These are phyloP conservation scores for Hapsidospora chrysogenum DNA, from an alignment of 495 filamentous ascomycete species.

Conservation along the genomic window DNA sequence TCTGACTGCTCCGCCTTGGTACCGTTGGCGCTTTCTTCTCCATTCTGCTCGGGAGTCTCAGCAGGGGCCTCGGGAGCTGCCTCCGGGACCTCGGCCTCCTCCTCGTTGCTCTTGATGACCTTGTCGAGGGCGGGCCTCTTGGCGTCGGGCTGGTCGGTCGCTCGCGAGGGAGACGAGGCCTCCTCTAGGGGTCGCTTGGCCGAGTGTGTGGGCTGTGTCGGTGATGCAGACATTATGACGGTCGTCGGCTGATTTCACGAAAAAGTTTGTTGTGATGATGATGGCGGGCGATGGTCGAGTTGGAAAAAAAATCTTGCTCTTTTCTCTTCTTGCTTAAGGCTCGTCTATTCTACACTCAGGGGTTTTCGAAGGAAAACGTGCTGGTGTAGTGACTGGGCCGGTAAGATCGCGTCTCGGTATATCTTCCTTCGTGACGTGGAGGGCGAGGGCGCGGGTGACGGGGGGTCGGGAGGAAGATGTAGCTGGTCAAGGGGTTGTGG, in stretches of 20 bases:
- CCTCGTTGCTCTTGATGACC: constrained; percentile 41
- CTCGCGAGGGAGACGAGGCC: constrained; percentile 81
- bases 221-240: constrained; percentile 35
- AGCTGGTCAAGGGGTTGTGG: constrained; percentile 1
- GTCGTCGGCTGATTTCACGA: constrained; percentile 8
- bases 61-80: constrained; percentile 18
- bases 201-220: constrained; percentile 33
- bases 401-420: constrained; percentile 1
- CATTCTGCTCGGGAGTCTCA: constrained; percentile 20
- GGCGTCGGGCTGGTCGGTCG: constrained; percentile 84
- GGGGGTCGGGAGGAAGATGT: constrained; percentile 1
- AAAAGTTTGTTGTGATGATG: constrained; percentile 4
- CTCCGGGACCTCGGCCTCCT: constrained; percentile 17
- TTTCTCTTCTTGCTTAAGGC: constrained; percentile 7
- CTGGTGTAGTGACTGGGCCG: constrained; percentile 46
- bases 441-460: constrained; percentile 1
- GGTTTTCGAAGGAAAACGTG: constrained; percentile 79
- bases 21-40: constrained; percentile 25
- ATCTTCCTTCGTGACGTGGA: background rate
- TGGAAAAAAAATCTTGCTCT: too few relatives aligned
- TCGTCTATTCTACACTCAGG: constrained; percentile 66
- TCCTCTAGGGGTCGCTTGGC: constrained; percentile 94
- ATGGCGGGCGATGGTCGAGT: too few relatives aligned
- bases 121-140: constrained; percentile 95
- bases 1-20: constrained; percentile 43